Conservation (phyloP, 192 early-diverging fungal species). For the Podila minutissima region DNA sequence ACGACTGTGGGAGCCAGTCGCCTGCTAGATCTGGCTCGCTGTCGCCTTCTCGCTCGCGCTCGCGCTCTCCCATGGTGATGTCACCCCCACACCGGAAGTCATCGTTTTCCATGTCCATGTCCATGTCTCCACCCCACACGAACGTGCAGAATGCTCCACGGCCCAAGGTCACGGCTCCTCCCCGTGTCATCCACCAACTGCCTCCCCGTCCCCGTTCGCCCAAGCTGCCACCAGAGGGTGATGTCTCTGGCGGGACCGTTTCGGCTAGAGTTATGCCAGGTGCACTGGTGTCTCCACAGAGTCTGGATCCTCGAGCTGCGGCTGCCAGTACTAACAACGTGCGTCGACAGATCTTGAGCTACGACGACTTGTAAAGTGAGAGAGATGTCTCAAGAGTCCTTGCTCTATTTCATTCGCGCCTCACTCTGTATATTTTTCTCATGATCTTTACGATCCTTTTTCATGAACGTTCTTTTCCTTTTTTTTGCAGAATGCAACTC, state of each 20-base stretch:
- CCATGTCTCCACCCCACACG: conserved; percentile 1
- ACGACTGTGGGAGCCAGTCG: neutral
- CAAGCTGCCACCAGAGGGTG: neutral
- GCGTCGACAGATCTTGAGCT: neutral
- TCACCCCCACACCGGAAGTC: neutral
- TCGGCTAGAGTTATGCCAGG: neutral
- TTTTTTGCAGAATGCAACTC: too few relatives aligned
- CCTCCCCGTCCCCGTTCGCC: neutral
- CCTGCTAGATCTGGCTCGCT: neutral
- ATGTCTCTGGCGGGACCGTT: neutral
- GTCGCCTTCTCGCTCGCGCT: neutral
- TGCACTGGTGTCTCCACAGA: neutral
- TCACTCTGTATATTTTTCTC: too few relatives aligned
- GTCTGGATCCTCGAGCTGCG: neutral
- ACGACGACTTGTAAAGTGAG: neutral
- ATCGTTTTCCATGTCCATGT: conserved; percentile 1
- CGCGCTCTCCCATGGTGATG: conserved; percentile 2
- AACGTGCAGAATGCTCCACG: neutral
- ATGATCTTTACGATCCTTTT: too few relatives aligned
- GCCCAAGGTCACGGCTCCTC: neutral
- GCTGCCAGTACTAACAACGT: neutral
- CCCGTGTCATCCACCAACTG: neutral
- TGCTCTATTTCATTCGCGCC: too few relatives aligned
- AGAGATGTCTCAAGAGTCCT: too few relatives aligned
- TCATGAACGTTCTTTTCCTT: too few relatives aligned